Base-by-base conservation (phyloP, 2,329 filamentous ascomycete species). In the Fusarium sp. region DNA sequence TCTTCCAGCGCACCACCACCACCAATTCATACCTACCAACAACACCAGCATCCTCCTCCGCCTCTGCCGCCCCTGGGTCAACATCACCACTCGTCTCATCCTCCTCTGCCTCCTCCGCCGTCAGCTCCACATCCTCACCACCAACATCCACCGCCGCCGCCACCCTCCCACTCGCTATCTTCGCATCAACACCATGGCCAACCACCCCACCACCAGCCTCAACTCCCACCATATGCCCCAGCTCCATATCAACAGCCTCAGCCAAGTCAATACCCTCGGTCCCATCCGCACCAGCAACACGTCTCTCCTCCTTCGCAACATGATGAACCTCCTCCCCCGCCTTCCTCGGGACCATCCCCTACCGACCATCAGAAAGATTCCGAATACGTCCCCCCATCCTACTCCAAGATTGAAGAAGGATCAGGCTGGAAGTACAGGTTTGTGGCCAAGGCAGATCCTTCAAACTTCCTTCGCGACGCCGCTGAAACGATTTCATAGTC, bases 401-500 rank as follows among this genome's bases (percentile, higher is more conserved):
- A 82, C 24, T 82, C 82, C 32, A 81, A 80, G 44, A 70, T 83
- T n/a, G 82, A 83, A 59, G 79, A 82, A 35, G 60, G 64, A 14
- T 78, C 80, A 10, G 81, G 82, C 17, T 77, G 81, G 66, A 82
- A 80, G 65, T 83, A 83, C 39, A 78, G 79, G 82, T 83, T 60
- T 63, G 81, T 78, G 32, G 24, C 30, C 24, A 22, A 45, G 28
- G 20, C 42, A 14, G 18, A 39, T 26, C 36, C 15, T 30, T 24
- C 44, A 48, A 42, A 59, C n/a, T 26, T 39, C 14, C n/a, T 41
- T 51, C 8, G 15, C 39, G 24, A 28, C n/a, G 30, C 38, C 58
- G 50, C 77, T 79, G 63, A 81, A 58, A 39, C 48, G 45, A 18
- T 22, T 41, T 41, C 38, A 63, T 74, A 93, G 91, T 70, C 88